These are phyloP conservation scores for Bothriochloa decipiens DNA, from an alignment of 176 grass and related monocot species.

Conservation along the genomic window DNA sequence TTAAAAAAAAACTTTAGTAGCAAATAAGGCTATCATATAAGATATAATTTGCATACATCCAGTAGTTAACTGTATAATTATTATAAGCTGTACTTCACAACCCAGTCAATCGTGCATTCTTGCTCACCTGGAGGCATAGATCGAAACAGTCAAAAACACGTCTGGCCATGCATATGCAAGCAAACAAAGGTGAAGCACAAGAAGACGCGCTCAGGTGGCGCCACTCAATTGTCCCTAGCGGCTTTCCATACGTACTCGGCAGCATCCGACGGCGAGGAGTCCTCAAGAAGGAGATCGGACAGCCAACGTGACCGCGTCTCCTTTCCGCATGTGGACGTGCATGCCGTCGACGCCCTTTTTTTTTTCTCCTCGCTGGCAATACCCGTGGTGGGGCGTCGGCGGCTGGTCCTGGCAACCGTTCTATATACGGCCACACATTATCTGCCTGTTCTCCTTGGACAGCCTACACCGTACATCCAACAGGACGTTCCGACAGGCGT, in stretches of 20 bases:
- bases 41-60: too few species aligned
- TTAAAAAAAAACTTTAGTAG: too few species aligned
- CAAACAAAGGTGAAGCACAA: background rate
- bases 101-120: background rate
- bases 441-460: background rate
- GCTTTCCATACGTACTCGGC: background rate
- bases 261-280: background rate
- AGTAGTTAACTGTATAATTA: too few species aligned
- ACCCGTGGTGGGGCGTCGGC: background rate
- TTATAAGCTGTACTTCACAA: too few species aligned
- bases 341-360: too few species aligned
- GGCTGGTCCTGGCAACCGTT: constrained; percentile 17
- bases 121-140: background rate
- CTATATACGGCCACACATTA: background rate
- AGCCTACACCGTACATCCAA: background rate
- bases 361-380: background rate
- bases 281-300: background rate
- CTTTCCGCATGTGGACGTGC: too few species aligned
- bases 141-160: background rate
- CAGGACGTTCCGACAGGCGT: background rate
- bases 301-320: background rate
- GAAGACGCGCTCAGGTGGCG: background rate
- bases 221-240: constrained; percentile 22
- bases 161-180: background rate
- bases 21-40: too few species aligned